Conservation (phyloP, 352 stramenopile species). For the Globisporangium uncinulatum region DNA sequence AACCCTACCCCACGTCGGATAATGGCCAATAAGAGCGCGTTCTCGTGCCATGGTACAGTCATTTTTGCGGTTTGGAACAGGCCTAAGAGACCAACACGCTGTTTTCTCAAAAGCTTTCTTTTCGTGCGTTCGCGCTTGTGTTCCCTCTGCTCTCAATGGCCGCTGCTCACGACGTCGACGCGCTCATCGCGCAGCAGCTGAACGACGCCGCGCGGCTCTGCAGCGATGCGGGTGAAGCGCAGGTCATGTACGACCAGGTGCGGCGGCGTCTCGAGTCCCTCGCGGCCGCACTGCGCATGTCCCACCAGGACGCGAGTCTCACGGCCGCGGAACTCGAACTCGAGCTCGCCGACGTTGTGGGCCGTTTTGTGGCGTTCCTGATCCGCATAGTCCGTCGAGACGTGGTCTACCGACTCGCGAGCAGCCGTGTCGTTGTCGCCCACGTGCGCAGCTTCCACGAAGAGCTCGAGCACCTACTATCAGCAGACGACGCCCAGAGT, state of each 20-base stretch:
- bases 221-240: conserved; percentile 8
- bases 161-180: too few species aligned
- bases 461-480: conserved; percentile 1
- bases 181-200: conserved; percentile 2
- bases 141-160: too few species aligned
- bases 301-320: too few species aligned
- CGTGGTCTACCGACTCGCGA: conserved; percentile 1
- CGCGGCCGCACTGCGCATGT: background rate
- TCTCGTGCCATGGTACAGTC: too few species aligned
- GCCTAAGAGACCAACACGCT: too few species aligned
- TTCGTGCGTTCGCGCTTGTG: too few species aligned
- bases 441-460: conserved; percentile 5
- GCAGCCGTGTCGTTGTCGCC: conserved; percentile 5
- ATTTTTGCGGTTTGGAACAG: too few species aligned
- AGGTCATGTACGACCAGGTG: conserved; percentile 13
- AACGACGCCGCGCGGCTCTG: background rate
- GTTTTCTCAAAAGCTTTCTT: too few species aligned
- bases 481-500: background rate
- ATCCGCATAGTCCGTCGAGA: background rate
- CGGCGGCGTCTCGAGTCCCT: conserved; percentile 3
- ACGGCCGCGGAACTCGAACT: too few species aligned
- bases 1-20: too few species aligned
- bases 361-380: conserved; percentile 4
- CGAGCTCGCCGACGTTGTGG: background rate
- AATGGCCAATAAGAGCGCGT: too few species aligned